phyloP scores from a whole-genome alignment of 192 early-diverging fungal species.

The Paraglomus brasilianum region DNA sequence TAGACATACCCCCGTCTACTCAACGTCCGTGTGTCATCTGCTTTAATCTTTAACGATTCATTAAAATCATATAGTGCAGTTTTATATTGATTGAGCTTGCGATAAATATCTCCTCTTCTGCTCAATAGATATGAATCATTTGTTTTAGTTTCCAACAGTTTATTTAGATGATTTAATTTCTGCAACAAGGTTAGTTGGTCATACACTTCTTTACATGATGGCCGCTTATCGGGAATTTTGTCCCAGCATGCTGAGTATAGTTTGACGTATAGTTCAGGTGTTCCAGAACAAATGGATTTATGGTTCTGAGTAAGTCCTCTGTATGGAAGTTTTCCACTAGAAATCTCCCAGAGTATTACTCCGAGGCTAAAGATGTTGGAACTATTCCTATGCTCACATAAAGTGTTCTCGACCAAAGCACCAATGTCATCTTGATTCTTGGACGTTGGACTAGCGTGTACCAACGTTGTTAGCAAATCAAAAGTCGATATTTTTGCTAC shows the following conservation, averaged over 20 bases:
- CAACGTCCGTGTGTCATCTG: not conserved
- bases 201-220: not conserved
- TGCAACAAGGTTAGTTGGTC: not conserved
- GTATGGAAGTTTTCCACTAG: too few species aligned
- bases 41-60: not conserved
- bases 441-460: too few species aligned
- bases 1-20: constrained; percentile 1
- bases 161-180: constrained; percentile 8
- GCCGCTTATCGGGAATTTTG: not conserved
- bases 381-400: too few species aligned
- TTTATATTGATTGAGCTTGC: not conserved
- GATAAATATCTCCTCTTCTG: not conserved
- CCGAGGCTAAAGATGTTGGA: too few species aligned
- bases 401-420: too few species aligned
- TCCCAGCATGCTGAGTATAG: not conserved
- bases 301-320: not conserved
- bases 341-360: too few species aligned
- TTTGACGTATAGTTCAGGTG: not conserved
- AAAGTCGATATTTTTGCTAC: too few species aligned
- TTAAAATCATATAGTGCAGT: not conserved
- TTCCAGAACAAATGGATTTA: not conserved
- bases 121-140: not conserved
- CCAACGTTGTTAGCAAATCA: too few species aligned
- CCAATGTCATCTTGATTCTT: too few species aligned
- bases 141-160: not conserved